Conservation (phyloP, 2,329 filamentous ascomycete genomes). For the Lachnellula cervina region DNA sequence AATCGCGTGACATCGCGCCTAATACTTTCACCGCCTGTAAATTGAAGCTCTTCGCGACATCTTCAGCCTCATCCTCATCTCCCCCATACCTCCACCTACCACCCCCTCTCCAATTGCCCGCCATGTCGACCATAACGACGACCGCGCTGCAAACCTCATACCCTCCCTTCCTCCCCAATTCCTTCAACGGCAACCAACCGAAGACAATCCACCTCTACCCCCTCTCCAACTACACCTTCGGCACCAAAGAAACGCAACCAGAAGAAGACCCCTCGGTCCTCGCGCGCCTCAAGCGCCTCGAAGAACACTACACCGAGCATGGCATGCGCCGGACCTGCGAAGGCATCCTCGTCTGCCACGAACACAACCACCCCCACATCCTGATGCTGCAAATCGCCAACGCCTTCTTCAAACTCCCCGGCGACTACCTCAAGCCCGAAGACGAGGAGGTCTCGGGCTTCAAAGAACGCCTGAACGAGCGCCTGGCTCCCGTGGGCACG, state of each 20-base stretch:
- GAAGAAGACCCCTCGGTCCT: slow-evolving; percentile 96
- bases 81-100: slow-evolving; percentile 2
- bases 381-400: slow-evolving; percentile 99
- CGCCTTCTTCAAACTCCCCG: slow-evolving; percentile 97
- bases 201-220: slow-evolving; percentile 87
- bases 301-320: slow-evolving; percentile 87
- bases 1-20: too few relatives aligned
- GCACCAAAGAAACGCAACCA: slow-evolving; percentile 95
- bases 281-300: slow-evolving; percentile 85
- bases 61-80: slow-evolving; percentile 6
- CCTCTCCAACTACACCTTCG: slow-evolving; percentile 97
- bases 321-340: slow-evolving; percentile 98
- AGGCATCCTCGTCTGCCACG: slow-evolving; percentile 94
- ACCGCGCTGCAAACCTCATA: slow-evolving; percentile 71
- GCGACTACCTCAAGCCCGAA: slow-evolving; percentile 84
- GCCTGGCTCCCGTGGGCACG: slow-evolving; percentile 85
- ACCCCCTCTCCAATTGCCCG: not conserved
- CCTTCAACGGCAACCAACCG: slow-evolving; percentile 87
- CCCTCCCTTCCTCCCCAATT: slow-evolving; percentile 71
- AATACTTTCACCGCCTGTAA: not conserved
- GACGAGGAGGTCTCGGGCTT: slow-evolving; percentile 95
- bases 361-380: slow-evolving; percentile 98
- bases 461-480: slow-evolving; percentile 86
- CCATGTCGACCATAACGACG: slow-evolving; percentile 81
- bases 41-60: not conserved